Evolutionary conservation across 169 alveolate species (phyloP).

Genomic region (Miamiensis avidus): DNA sequence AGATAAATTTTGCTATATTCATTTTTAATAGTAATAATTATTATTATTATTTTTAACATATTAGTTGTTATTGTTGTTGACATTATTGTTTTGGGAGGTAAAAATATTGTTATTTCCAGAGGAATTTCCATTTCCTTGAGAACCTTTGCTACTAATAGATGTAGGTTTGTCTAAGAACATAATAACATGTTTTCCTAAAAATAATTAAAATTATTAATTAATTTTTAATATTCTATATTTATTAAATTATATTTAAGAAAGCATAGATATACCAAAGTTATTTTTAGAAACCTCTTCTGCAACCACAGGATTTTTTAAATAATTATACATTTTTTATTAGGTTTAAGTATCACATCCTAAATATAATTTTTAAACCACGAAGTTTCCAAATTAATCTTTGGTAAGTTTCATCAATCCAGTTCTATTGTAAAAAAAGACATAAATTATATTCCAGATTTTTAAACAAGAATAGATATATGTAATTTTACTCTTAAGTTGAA

Average conservation of each 20-base stretch:
- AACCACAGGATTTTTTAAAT: not conserved
- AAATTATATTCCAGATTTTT: not conserved
- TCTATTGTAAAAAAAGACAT: constrained; percentile 1
- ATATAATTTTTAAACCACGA: constrained; percentile 30
- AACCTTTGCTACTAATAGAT: too few relatives aligned
- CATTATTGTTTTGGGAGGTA: not conserved
- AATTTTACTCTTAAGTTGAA: constrained; percentile 1
- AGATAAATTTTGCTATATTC: too few relatives aligned
- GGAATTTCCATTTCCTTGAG: too few relatives aligned
- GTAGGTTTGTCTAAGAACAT: not conserved
- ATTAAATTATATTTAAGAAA: not conserved
- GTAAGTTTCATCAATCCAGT: constrained; percentile 21
- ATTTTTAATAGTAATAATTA: not conserved
- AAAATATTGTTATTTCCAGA: too few relatives aligned
- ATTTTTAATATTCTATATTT: too few relatives aligned
- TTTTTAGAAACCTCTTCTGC: not conserved
- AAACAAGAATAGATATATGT: not conserved
- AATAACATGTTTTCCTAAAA: not conserved
- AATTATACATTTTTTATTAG: not conserved
- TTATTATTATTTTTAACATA: not conserved
- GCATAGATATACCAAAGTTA: not conserved
- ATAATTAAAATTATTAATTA: too few relatives aligned
- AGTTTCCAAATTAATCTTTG: constrained; percentile 40
- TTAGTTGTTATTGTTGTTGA: not conserved
- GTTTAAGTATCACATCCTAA: constrained; percentile 5